Evolutionary conservation across 1,284 basidiomycete species (phyloP).

Genomic region (Cutaneotrichosporon dermatis): DNA sequence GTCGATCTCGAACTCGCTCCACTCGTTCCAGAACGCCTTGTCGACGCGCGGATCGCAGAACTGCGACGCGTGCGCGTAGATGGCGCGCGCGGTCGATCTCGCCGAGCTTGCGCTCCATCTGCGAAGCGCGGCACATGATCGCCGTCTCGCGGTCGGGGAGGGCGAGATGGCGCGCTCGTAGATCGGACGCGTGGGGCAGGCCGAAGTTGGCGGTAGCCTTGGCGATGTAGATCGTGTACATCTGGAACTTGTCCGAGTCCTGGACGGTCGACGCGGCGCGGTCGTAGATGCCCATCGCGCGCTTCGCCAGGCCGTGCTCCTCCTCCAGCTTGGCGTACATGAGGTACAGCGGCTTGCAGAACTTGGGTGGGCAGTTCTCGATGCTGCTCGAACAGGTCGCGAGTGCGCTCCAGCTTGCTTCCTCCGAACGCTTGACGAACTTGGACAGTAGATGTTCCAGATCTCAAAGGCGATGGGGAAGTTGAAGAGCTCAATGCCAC

Average conservation of each 20-base stretch:
- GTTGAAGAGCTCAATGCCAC: conserved; percentile 94
- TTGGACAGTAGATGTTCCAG: conserved; percentile 99
- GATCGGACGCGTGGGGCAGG: conserved; percentile 88
- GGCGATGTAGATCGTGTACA: conserved; percentile 96
- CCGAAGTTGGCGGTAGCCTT: conserved; percentile 96
- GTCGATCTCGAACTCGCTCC: conserved; percentile 95
- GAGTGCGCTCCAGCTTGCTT: conserved; percentile 84
- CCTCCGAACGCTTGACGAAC: conserved; percentile 97
- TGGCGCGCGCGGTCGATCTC: conserved; percentile 97
- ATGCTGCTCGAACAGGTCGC: conserved; percentile 99
- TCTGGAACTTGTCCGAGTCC: conserved; percentile 91
- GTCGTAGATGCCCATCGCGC: conserved; percentile 94
- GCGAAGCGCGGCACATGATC: conserved; percentile 97
- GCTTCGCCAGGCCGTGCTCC: conserved; percentile 88
- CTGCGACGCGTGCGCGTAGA: conserved; percentile 95
- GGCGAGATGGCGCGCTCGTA: conserved; percentile 91
- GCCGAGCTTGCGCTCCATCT: conserved; percentile 93
- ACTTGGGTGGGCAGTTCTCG: conserved; percentile 91
- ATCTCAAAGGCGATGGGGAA: conserved; percentile 98
- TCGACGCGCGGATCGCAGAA: conserved; percentile 94
- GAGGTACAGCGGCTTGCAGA: conserved; percentile 89
- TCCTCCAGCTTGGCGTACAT: conserved; percentile 96
- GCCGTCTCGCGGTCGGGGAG: conserved; percentile 91
- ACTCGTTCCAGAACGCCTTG: conserved; percentile 90
- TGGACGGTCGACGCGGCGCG: conserved; percentile 81